Evolutionary conservation across 768 basidiomycete genomes (phyloP).

Genomic region (Lanmaoa rubissima): DNA sequence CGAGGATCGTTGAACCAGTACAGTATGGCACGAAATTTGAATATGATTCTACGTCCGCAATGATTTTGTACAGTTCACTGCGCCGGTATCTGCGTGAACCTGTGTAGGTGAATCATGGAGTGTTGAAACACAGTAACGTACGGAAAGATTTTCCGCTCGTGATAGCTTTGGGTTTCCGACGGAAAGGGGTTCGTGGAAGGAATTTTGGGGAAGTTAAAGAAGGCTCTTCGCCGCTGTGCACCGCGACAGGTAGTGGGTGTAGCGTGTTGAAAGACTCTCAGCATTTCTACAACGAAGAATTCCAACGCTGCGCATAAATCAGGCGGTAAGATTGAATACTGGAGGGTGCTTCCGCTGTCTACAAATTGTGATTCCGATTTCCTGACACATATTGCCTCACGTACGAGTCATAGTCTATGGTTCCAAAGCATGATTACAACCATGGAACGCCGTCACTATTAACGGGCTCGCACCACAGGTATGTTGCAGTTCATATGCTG

Average conservation of each 20-base stretch:
- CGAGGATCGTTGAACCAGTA: slow-evolving; percentile 64
- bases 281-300: slow-evolving; percentile 16
- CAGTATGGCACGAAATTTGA: slow-evolving; percentile 89
- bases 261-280: slow-evolving; percentile 10
- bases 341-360: neutral
- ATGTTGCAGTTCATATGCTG: neutral
- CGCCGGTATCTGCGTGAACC: slow-evolving; percentile 61
- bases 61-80: slow-evolving; percentile 78
- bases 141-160: slow-evolving; percentile 87
- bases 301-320: neutral
- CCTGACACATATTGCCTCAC: neutral
- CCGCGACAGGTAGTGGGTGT: neutral
- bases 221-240: slow-evolving; percentile 25
- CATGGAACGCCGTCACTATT: neutral
- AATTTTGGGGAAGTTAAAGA: slow-evolving; percentile 54
- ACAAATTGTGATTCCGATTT: neutral
- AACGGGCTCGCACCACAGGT: neutral
- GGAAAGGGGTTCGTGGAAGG: slow-evolving; percentile 43
- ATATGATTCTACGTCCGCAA: slow-evolving; percentile 87
- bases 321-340: neutral
- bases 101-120: slow-evolving; percentile 8
- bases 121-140: slow-evolving; percentile 43
- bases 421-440: neutral
- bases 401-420: too few species aligned
- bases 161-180: slow-evolving; percentile 58